These are phyloP conservation scores for Medicago arabica DNA, from an alignment of 306 rosid genomes.

Conservation along the genomic window DNA sequence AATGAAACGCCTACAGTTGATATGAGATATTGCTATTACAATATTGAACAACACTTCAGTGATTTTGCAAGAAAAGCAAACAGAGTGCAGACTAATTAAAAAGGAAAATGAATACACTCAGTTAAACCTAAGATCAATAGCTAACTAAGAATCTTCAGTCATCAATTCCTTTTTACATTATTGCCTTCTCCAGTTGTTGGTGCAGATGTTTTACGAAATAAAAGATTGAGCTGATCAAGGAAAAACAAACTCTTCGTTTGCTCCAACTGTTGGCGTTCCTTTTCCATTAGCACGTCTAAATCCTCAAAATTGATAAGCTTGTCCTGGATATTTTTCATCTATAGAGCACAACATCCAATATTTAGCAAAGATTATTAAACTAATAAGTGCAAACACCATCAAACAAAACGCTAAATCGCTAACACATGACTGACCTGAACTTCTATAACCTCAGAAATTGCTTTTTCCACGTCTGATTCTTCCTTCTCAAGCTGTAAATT, in stretches of 20 bases:
- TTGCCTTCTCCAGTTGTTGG: conserved; percentile 50
- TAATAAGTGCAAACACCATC: background rate
- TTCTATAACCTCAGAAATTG: conserved; percentile 62
- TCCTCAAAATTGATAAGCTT: conserved; percentile 67
- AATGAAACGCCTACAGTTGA: background rate
- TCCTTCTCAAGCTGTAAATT: conserved; percentile 67
- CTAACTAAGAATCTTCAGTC: conserved; percentile 36
- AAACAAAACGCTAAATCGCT: background rate
- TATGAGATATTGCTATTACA: background rate
- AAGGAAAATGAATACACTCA: conserved; percentile 20
- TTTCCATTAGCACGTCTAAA: conserved; percentile 76
- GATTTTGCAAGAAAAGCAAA: conserved; percentile 4
- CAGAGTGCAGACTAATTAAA: background rate
- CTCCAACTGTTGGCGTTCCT: conserved; percentile 73
- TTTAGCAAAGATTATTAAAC: conserved; percentile 38
- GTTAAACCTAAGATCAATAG: conserved; percentile 40
- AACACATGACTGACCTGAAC: conserved; percentile 60
- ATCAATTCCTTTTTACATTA: conserved; percentile 52
- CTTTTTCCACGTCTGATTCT: conserved; percentile 67
- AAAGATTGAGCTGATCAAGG: conserved; percentile 75
- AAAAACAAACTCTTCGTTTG: conserved; percentile 71
- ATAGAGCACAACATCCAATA: conserved; percentile 38
- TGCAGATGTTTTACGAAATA: conserved; percentile 49
- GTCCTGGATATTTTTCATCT: conserved; percentile 80
- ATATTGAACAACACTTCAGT: background rate